Evolutionary conservation across 495 filamentous ascomycete species (phyloP).

Genomic region (Aspergillus sclerotioniger): DNA sequence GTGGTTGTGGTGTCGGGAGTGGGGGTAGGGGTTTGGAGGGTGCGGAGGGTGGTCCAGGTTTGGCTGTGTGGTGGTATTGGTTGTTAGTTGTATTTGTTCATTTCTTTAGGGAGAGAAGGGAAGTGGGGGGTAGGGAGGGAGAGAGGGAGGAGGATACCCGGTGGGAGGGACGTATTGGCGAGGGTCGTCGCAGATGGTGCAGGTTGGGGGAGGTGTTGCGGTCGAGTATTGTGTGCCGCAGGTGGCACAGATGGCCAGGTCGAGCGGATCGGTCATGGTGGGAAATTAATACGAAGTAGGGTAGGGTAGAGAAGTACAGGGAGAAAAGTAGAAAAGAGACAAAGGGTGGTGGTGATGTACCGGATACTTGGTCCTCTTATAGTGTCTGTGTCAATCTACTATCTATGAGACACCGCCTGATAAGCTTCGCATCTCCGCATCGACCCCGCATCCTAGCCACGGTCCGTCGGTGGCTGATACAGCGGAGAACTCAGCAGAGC

Average conservation of each 20-base stretch:
- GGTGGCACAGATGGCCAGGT: conserved; percentile 61
- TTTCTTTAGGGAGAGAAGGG: not conserved
- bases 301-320: not conserved
- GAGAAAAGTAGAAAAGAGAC: not conserved
- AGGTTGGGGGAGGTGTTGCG: conserved; percentile 44
- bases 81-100: conserved; percentile 4
- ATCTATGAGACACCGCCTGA: too few relatives aligned
- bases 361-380: too few relatives aligned
- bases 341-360: too few relatives aligned
- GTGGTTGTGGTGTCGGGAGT: conserved; percentile 14
- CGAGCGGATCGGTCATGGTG: conserved; percentile 18
- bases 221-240: conserved; percentile 70
- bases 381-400: too few relatives aligned
- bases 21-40: conserved; percentile 15
- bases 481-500: too few relatives aligned
- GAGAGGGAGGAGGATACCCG: conserved; percentile 27
- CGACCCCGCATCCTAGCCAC: not conserved
- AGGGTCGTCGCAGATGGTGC: conserved; percentile 74
- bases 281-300: not conserved
- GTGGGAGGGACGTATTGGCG: conserved; percentile 65
- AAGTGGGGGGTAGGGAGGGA: conserved; percentile 23
- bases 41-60: conserved; percentile 27
- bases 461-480: too few relatives aligned
- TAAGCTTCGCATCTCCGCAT: not conserved
- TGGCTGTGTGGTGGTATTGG: conserved; percentile 32